Evolutionary conservation across 371 early-diverging fungal genomes (phyloP).

Genomic region (Rhizopus stolonifer): DNA sequence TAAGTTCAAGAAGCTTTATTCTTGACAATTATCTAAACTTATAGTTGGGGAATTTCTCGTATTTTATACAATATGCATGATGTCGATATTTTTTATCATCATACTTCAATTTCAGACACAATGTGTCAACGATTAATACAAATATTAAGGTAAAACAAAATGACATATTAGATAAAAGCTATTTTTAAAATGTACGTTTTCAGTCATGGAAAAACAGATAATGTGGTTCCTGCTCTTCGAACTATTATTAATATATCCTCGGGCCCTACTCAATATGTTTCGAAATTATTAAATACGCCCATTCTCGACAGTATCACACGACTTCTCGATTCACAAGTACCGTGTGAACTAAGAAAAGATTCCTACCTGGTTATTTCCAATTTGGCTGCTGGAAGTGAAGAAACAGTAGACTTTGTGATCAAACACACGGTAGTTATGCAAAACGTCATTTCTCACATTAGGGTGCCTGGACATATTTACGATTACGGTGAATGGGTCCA

Average conservation of each 20-base stretch:
- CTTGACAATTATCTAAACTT: not conserved
- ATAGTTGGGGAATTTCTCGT: slow-evolving; percentile 60
- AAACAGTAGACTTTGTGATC: slow-evolving; percentile 42
- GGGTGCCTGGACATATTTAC: slow-evolving; percentile 31
- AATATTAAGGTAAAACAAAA: slow-evolving; percentile 27
- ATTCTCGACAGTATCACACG: slow-evolving; percentile 24
- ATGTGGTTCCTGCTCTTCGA: slow-evolving; percentile 33
- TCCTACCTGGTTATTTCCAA: slow-evolving; percentile 56
- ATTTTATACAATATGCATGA: slow-evolving; percentile 60
- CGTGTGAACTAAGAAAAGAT: slow-evolving; percentile 41
- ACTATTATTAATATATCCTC: slow-evolving; percentile 58
- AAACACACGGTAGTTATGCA: slow-evolving; percentile 38
- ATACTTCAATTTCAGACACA: slow-evolving; percentile 14
- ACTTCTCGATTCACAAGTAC: slow-evolving; percentile 21
- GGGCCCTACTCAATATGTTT: slow-evolving; percentile 46
- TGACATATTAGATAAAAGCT: too few relatives aligned
- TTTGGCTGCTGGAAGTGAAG: slow-evolving; percentile 49
- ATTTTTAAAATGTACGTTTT: too few relatives aligned
- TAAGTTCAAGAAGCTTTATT: slow-evolving; percentile 17
- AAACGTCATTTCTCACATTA: slow-evolving; percentile 32
- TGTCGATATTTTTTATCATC: slow-evolving; percentile 28
- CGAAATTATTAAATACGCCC: slow-evolving; percentile 39
- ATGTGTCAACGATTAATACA: slow-evolving; percentile 26
- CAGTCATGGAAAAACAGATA: slow-evolving; percentile 11
- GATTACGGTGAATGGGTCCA: slow-evolving; percentile 17